Evolutionary conservation across 2,329 filamentous ascomycete species (phyloP).

Genomic region (Penicillium sp.): DNA sequence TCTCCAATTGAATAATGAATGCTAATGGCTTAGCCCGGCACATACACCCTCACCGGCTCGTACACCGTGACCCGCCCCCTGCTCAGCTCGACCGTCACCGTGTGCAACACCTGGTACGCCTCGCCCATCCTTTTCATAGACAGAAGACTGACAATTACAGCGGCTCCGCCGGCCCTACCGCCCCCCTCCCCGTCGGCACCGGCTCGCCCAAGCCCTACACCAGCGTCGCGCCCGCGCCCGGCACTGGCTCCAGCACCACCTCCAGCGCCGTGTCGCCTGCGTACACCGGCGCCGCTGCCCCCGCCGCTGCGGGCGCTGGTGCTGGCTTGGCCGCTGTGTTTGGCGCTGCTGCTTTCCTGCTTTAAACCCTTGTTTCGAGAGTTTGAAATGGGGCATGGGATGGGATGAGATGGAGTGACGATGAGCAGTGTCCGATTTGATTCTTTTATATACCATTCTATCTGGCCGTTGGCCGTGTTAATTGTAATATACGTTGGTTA

Average conservation of each 20-base stretch:
- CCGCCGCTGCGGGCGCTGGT: constrained; percentile 45
- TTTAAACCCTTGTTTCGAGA: constrained; percentile 29
- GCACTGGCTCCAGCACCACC: constrained; percentile 17
- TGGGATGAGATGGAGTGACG: too few species aligned
- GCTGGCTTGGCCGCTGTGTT: constrained; percentile 52
- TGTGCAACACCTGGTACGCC: constrained; percentile 40
- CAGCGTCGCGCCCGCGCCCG: constrained; percentile 22
- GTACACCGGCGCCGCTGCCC: constrained; percentile 52
- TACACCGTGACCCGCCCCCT: constrained; percentile 59
- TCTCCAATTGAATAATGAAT: not conserved
- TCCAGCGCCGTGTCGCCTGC: constrained; percentile 14
- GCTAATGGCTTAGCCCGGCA: constrained; percentile 51
- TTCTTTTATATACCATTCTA: not conserved
- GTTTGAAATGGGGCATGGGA: not conserved
- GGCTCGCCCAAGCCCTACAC: constrained; percentile 9
- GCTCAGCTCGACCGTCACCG: constrained; percentile 50
- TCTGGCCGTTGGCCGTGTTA: not conserved
- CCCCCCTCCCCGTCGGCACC: constrained; percentile 9
- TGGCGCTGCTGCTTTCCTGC: constrained; percentile 47
- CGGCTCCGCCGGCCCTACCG: constrained; percentile 5
- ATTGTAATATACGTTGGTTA: not conserved
- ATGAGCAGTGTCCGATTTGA: too few species aligned
- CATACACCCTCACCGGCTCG: constrained; percentile 69
- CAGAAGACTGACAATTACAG: not conserved
- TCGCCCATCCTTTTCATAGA: not conserved